Base-by-base conservation (phyloP, 2,329 filamentous ascomycete species). In the Neofusicoccum umdonicola region DNA sequence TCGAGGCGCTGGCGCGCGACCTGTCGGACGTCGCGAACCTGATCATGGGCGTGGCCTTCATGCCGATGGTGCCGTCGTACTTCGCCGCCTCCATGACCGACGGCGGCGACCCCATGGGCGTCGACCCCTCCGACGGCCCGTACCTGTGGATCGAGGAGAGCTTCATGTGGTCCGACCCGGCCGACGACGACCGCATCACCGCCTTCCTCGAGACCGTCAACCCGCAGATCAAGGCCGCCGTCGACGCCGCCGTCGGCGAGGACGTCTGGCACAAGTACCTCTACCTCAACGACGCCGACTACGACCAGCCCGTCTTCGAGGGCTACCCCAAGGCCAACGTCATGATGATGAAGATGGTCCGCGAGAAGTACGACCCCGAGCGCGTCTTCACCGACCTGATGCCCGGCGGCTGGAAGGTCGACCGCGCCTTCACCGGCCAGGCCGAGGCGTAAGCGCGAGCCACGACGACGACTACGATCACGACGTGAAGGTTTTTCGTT, bases 251-350 rank as follows among this genome's bases (percentile, higher is more conserved):
- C 11, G 47, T 51, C 47, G 47, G 47, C 47, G 47, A 35, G 11
- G 15, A 69, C 69, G 22, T 34, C 47, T 12, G 34, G 47, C 47
- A 51, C 47, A 15, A 31, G 22, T 51, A 51, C 27, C 47, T 70
- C 8, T 71, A 72, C 51, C 68, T 71, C 57, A 71, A 72, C 37
- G 68, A 77, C 54, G 68, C 69, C 3, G 71, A 73, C 17, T 69
- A 68, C 41, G 67, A 71, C 22, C 71, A 72, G 60, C 68, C 67
- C 1, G 64, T 73, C 4, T 74, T 73, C 22, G 62, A 69, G 12
- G 69, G 69, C 47, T 77, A 75, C 56, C 71, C 70, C 22, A 69
- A 69, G 13, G 63, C 65, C 2, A 76, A 76, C 65, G 42, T 76
- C 50, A 58, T 66, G 58, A 68, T 65, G 47, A 48, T 77, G 61